These are phyloP conservation scores for Taiozyma onychis DNA, from an alignment of 1,139 yeast genomes.

Conservation along the genomic window DNA sequence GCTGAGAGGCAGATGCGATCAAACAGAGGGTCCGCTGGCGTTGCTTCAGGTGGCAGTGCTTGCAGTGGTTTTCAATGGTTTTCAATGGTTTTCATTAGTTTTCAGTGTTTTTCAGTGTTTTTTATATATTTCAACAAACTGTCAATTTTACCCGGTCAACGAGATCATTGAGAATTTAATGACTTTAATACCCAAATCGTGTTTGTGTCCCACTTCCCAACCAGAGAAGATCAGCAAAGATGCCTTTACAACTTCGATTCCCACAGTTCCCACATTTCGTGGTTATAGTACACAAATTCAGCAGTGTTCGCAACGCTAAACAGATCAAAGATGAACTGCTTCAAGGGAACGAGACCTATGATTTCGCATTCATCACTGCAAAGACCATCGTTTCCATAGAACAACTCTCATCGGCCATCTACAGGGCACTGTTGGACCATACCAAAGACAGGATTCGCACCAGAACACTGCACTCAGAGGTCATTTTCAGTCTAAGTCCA, in stretches of 20 bases:
- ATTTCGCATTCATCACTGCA: conserved; percentile 46
- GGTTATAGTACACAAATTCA: conserved; percentile 34
- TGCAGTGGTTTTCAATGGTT: no score
- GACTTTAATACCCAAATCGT: no score
- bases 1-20: no score
- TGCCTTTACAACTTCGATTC: conserved; percentile 13
- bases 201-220: no score
- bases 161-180: no score
- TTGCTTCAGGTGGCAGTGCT: no score
- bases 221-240: neutral
- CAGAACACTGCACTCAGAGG: conserved; percentile 45
- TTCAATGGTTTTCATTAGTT: no score
- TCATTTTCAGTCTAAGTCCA: conserved; percentile 47
- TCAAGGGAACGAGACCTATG: conserved; percentile 30
- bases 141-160: no score
- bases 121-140: no score
- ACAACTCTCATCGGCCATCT: conserved; percentile 44
- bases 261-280: conserved; percentile 39
- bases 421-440: conserved; percentile 42
- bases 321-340: conserved; percentile 33
- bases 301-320: conserved; percentile 37
- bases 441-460: conserved; percentile 38
- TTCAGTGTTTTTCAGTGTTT: no score
- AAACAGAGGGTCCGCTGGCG: no score
- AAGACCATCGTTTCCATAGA: conserved; percentile 38